Percentiles rank a stretch among this genome's conserved stretches.
phyloP scores from a whole-genome alignment of 2,329 filamentous ascomycete species.

The Colletotrichum sp. region DNA sequence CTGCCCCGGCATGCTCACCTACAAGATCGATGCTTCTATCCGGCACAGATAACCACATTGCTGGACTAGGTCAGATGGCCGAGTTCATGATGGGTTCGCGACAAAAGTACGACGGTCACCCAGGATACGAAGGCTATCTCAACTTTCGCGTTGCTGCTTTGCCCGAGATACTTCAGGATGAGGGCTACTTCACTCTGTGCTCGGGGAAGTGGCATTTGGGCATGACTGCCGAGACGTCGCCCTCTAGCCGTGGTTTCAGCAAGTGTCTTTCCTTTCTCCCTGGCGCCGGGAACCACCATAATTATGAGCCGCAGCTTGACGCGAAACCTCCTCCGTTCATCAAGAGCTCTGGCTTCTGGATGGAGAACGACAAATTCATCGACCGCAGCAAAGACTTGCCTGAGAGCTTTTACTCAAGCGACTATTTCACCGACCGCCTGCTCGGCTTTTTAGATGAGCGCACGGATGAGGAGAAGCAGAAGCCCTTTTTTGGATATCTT shows the following conservation, averaged over 20 bases:
- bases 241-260: constrained; percentile 62
- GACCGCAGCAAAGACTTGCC: neutral
- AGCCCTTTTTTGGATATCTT: constrained; percentile 40
- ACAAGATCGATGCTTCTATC: constrained; percentile 60
- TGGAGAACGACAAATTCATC: neutral
- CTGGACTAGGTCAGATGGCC: constrained; percentile 62
- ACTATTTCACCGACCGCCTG: neutral
- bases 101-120: constrained; percentile 55
- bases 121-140: constrained; percentile 68
- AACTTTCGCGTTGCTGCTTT: constrained; percentile 64
- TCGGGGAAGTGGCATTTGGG: constrained; percentile 69
- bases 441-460: neutral
- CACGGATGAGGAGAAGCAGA: neutral
- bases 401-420: neutral
- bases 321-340: neutral
- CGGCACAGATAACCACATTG: constrained; percentile 66
- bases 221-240: constrained; percentile 60
- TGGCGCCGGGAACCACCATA: constrained; percentile 60
- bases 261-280: constrained; percentile 64
- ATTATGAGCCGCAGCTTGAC: constrained; percentile 20
- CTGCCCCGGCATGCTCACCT: constrained; percentile 68
- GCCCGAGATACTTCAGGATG: constrained; percentile 62
- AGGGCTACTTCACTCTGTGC: constrained; percentile 65
- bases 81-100: constrained; percentile 45
- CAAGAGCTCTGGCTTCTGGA: neutral